Evolutionary conservation across 306 rosid species (phyloP).

Genomic region (Betula pendula): DNA sequence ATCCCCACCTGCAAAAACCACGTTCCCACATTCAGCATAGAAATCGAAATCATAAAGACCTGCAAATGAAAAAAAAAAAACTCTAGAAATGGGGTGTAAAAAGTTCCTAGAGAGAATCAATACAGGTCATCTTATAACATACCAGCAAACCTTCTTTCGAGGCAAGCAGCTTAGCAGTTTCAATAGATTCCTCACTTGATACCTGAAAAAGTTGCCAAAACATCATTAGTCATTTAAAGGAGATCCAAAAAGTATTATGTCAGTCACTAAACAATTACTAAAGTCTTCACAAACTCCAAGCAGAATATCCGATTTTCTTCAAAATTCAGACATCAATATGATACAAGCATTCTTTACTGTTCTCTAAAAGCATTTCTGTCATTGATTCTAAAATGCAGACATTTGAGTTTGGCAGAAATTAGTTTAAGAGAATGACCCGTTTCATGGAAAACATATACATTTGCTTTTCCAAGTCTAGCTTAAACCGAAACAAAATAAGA

Average conservation of each 20-base stretch:
- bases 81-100: neutral
- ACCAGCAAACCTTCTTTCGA: constrained; percentile 85
- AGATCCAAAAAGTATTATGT: neutral
- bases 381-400: neutral
- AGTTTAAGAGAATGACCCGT: neutral
- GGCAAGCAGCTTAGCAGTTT: constrained; percentile 67
- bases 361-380: neutral
- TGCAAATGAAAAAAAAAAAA: too few species aligned
- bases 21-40: neutral
- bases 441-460: neutral
- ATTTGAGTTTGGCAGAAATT: neutral
- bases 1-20: constrained; percentile 61
- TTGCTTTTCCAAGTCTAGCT: neutral
- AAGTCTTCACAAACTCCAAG: neutral
- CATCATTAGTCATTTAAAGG: constrained; percentile 5
- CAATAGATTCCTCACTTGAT: constrained; percentile 69
- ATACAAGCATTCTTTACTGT: neutral
- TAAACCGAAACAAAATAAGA: neutral
- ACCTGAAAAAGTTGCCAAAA: constrained; percentile 39
- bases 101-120: neutral
- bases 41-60: neutral
- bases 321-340: neutral
- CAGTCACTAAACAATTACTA: neutral
- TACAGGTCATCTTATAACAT: constrained; percentile 1
- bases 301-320: neutral